phyloP scores from a whole-genome alignment of 2,329 filamentous ascomycete species.

The Paracorniculantispora psalliotae region DNA sequence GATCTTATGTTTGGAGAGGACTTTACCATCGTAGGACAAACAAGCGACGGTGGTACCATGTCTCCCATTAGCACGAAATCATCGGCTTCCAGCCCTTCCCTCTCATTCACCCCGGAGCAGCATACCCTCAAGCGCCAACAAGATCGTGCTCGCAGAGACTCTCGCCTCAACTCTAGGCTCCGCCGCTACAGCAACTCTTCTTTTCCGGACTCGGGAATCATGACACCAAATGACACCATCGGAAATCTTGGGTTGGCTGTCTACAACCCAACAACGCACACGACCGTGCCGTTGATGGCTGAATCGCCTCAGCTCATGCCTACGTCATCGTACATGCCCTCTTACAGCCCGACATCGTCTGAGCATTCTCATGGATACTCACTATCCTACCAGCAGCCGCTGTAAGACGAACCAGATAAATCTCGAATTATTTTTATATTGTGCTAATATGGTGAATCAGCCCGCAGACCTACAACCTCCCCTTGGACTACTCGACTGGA shows the following conservation, averaged over 20 bases:
- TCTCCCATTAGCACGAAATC: slow-evolving; percentile 33
- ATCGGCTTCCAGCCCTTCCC: slow-evolving; percentile 52
- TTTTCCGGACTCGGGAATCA: slow-evolving; percentile 33
- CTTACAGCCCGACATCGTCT: slow-evolving; percentile 46
- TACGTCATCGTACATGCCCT: slow-evolving; percentile 40
- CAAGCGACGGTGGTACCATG: slow-evolving; percentile 1
- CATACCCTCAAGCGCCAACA: slow-evolving; percentile 58
- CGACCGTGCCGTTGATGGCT: slow-evolving; percentile 46
- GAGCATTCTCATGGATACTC: slow-evolving; percentile 36
- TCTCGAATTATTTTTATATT: background rate
- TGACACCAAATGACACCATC: slow-evolving; percentile 35
- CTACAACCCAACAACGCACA: slow-evolving; percentile 44
- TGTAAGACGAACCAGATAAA: slow-evolving; percentile 26
- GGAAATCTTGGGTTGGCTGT: slow-evolving; percentile 40
- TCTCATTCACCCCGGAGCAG: slow-evolving; percentile 52
- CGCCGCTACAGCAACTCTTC: slow-evolving; percentile 46
- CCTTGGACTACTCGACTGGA: slow-evolving; percentile 37
- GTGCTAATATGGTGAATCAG: background rate
- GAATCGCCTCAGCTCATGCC: slow-evolving; percentile 43
- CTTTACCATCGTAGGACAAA: background rate
- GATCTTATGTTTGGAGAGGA: slow-evolving; percentile 9
- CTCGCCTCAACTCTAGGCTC: slow-evolving; percentile 47
- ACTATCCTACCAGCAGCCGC: slow-evolving; percentile 29
- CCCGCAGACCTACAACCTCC: slow-evolving; percentile 35
- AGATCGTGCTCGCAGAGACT: slow-evolving; percentile 54